phyloP scores from a whole-genome alignment of 2,329 filamentous ascomycete species.

The Hymenoscyphus occultus region DNA sequence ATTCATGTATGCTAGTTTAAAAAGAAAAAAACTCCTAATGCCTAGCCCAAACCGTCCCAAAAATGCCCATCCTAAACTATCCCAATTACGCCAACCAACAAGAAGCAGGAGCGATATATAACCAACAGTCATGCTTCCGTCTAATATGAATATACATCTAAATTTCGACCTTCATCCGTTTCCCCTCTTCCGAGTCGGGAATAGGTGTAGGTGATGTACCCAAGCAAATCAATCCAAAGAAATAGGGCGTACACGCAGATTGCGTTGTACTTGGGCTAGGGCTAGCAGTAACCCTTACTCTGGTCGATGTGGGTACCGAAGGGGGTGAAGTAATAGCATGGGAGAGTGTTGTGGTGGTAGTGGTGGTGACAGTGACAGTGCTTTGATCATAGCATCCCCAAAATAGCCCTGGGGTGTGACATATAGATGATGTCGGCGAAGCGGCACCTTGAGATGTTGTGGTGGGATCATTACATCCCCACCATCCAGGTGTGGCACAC shows the following conservation, averaged over 20 bases:
- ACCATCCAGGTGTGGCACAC: conserved; percentile 44
- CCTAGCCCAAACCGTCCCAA: neutral
- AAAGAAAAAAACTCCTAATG: no score
- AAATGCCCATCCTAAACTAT: neutral
- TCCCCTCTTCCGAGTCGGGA: conserved; percentile 6
- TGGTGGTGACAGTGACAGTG: conserved; percentile 36
- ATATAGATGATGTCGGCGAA: conserved; percentile 39
- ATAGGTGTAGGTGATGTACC: conserved; percentile 28
- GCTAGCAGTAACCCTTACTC: conserved; percentile 25
- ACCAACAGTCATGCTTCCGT: conserved; percentile 7
- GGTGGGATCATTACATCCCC: conserved; percentile 48
- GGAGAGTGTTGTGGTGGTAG: conserved; percentile 37
- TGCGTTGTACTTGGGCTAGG: conserved; percentile 14
- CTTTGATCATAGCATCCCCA: conserved; percentile 52
- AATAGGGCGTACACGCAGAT: conserved; percentile 29
- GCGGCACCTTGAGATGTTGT: conserved; percentile 38
- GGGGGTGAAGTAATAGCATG: conserved; percentile 39
- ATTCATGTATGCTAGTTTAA: no score
- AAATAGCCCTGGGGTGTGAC: conserved; percentile 54
- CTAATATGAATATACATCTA: conserved; percentile 7
- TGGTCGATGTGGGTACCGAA: conserved; percentile 24
- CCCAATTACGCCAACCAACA: neutral
- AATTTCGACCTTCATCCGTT: neutral
- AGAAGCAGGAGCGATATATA: conserved; percentile 1
- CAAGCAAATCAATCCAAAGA: conserved; percentile 33